Conservation (phyloP, 2,329 filamentous ascomycete species). For the Fusarium guadeloupense region DNA sequence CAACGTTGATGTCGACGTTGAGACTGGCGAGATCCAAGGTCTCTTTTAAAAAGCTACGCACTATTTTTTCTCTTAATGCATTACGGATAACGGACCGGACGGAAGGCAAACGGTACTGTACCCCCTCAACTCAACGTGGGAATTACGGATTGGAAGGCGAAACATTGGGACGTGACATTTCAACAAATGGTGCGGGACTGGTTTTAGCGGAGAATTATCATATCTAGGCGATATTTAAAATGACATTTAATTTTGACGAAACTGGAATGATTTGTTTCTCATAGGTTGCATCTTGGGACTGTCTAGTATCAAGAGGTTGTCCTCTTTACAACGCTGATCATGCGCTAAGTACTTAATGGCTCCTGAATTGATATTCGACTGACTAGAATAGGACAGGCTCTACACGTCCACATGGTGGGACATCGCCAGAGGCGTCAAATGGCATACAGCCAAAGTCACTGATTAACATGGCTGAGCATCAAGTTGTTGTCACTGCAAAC, state of each 20-base stretch:
- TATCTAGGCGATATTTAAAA: slow-evolving; percentile 27
- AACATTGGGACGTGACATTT: slow-evolving; percentile 42
- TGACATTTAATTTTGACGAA: slow-evolving; percentile 8
- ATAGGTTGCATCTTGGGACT: neutral
- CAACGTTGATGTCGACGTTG: slow-evolving; percentile 85
- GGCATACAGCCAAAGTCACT: neutral
- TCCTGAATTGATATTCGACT: neutral
- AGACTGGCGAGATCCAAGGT: slow-evolving; percentile 87
- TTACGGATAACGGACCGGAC: slow-evolving; percentile 7
- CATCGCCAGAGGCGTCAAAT: neutral
- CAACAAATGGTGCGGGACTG: slow-evolving; percentile 42
- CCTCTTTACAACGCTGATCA: too few species aligned
- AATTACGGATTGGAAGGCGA: slow-evolving; percentile 37
- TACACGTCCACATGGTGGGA: neutral
- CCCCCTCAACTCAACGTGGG: slow-evolving; percentile 45
- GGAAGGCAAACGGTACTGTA: slow-evolving; percentile 16
- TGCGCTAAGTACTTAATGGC: too few species aligned
- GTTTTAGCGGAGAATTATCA: slow-evolving; percentile 23
- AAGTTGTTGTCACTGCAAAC: neutral
- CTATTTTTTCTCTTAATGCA: neutral
- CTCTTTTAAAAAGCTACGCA: slow-evolving; percentile 72
- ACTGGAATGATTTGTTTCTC: neutral
- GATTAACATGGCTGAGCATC: slow-evolving; percentile 1
- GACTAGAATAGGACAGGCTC: neutral
- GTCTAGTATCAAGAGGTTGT: too few species aligned